phyloP scores from a whole-genome alignment of 2,329 filamentous ascomycete species.

The Sporothrix pallida region DNA sequence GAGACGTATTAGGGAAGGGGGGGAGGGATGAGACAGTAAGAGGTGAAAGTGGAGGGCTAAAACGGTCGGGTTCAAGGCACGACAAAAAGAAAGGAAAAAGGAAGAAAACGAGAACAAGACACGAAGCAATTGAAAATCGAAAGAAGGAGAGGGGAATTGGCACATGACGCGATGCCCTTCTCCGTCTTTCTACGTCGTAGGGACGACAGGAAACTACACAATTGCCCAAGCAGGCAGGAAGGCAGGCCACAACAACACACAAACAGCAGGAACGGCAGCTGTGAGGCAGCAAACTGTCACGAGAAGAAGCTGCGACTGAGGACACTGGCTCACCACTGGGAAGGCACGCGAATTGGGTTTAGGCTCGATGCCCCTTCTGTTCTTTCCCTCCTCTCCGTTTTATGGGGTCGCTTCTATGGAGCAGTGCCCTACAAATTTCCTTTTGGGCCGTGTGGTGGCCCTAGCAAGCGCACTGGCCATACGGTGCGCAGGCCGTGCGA shows the following conservation, averaged over 20 bases:
- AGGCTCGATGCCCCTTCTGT: slow-evolving; percentile 13
- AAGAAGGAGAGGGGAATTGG: background rate
- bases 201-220: background rate
- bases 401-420: slow-evolving; percentile 19
- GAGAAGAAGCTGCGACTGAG: slow-evolving; percentile 23
- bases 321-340: background rate
- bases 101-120: background rate
- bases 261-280: slow-evolving; percentile 6
- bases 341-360: slow-evolving; percentile 32
- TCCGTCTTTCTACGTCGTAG: background rate
- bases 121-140: background rate
- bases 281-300: background rate
- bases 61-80: background rate
- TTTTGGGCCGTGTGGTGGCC: slow-evolving; percentile 2
- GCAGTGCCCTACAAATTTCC: slow-evolving; percentile 13
- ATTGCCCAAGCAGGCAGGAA: background rate
- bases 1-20: slow-evolving; percentile 4
- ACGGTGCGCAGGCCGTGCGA: slow-evolving; percentile 28
- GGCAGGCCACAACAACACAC: background rate
- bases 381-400: slow-evolving; percentile 14
- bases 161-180: slow-evolving; percentile 16
- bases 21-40: slow-evolving; percentile 16
- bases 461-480: background rate
- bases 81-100: background rate
- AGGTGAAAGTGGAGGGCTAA: slow-evolving; percentile 9